Evolutionary conservation across 805 yeast genomes (phyloP), one percentile per base, ranked within the genome.

Genomic region (Metschnikowia drakensbergensis): DNA sequence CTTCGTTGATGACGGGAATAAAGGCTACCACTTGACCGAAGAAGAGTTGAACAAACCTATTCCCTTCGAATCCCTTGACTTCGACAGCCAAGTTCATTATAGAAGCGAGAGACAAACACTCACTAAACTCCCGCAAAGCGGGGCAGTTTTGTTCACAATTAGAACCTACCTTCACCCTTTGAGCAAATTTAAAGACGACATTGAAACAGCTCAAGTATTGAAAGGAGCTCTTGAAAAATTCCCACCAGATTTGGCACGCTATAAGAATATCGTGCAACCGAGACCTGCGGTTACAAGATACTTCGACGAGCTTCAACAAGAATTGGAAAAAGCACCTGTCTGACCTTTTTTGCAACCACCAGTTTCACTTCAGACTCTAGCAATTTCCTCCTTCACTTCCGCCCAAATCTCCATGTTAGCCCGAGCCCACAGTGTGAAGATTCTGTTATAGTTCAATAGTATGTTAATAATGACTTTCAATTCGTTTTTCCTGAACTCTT

Each of bases 321-420:
- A 43, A 31, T 22, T 42, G 26, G 11, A n/a, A 6, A 22, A 22
- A 10, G 27, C 37, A 34, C 34, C 27, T 10, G 25, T 47, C 10
- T 41, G 26, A 25, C 13, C 17, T 30, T 13, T 11, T 23, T 33
- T 35, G 27, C 32, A 35, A 37, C 17, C 39, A 33, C 8, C 31
- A 38, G n/a, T 29, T 25, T 32, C 45, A 40, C 28, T 23, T 13
- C 23, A 23, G 28, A 40, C 31, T 34, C 34, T 63, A 11, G 51
- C 45, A 11, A 73, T 56, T 43, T 71, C 77, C 17, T 69, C 74
- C 48, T 60, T 74, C n/a, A 83, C 79, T 50, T 81, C 86, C 50
- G 79, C 81, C 88, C 88, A 84, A 33, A 78, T 72, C 54, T 83
- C 86, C 37, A 81, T 64, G 59, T 84, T 83, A 66, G 81, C 81